Percentiles rank a stretch among this genome's conserved stretches.
Conservation (phyloP, 441 rosid genomes). For the Erodium trifolium region DNA sequence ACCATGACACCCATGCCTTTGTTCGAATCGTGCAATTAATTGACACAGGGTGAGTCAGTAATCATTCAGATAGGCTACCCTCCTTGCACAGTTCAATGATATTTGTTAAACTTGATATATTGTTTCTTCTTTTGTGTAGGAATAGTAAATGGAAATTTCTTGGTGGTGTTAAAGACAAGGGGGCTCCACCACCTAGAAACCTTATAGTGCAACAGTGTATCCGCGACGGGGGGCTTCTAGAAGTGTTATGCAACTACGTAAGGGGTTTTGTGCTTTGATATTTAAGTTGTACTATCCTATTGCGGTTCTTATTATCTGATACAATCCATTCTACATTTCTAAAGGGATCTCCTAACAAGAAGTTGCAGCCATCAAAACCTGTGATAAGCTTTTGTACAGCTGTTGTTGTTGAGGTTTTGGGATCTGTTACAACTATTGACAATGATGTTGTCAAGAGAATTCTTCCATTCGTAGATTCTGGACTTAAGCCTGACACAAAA, state of each 20-base stretch:
- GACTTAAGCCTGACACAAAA: slow-evolving; percentile 56
- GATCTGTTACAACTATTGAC: slow-evolving; percentile 49
- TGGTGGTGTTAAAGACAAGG: slow-evolving; percentile 72
- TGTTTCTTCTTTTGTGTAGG: slow-evolving; percentile 31
- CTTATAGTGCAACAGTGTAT: slow-evolving; percentile 87
- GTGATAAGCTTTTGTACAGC: slow-evolving; percentile 76
- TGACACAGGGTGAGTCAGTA: slow-evolving; percentile 52
- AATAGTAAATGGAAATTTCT: slow-evolving; percentile 90
- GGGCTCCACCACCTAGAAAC: slow-evolving; percentile 84
- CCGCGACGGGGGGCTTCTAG: slow-evolving; percentile 77
- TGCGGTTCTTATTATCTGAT: slow-evolving; percentile 11
- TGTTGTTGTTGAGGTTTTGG: slow-evolving; percentile 67
- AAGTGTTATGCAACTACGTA: slow-evolving; percentile 77
- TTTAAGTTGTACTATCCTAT: slow-evolving; percentile 11
- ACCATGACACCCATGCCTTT: slow-evolving; percentile 85
- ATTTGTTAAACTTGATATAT: slow-evolving; percentile 12
- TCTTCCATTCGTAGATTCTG: slow-evolving; percentile 72
- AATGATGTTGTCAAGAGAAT: slow-evolving; percentile 69
- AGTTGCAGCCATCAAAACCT: slow-evolving; percentile 57
- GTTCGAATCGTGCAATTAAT: slow-evolving; percentile 78
- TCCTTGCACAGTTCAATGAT: not conserved
- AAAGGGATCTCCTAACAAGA: slow-evolving; percentile 73
- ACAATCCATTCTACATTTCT: slow-evolving; percentile 15
- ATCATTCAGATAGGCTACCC: not conserved
- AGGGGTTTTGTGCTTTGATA: slow-evolving; percentile 27